These are phyloP conservation scores for Silene conica DNA, from an alignment of 148 eudicot species.

Conservation along the genomic window DNA sequence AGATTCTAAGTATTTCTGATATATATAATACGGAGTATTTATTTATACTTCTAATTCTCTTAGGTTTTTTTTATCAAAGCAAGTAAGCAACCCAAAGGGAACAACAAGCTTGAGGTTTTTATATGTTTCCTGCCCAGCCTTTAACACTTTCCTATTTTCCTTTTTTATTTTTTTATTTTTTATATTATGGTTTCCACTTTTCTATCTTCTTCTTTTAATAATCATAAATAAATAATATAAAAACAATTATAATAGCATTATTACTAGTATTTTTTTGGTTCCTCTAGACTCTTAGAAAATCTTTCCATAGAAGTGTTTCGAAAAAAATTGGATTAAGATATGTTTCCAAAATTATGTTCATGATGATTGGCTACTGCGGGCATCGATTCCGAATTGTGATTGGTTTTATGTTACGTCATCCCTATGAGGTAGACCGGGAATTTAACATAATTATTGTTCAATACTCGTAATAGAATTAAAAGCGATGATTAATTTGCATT, in stretches of 20 bases:
- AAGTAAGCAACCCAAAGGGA: too few relatives aligned
- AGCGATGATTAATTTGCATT: neutral
- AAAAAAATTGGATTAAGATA: too few relatives aligned
- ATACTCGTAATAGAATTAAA: neutral
- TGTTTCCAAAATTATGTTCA: neutral
- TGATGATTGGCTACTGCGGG: neutral
- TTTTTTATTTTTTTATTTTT: too few relatives aligned
- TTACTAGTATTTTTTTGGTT: neutral
- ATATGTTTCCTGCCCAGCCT: neutral
- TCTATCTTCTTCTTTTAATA: neutral
- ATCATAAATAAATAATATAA: too few relatives aligned
- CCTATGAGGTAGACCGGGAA: neutral
- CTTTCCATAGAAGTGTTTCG: neutral
- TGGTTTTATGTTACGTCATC: neutral
- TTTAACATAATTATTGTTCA: neutral
- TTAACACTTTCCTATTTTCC: neutral
- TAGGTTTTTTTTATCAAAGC: too few relatives aligned
- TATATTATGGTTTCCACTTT: neutral
- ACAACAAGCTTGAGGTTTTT: too few relatives aligned
- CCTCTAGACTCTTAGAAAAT: neutral
- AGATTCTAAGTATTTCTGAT: too few relatives aligned
- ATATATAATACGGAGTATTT: too few relatives aligned
- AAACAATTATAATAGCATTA: too few relatives aligned
- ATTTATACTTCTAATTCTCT: too few relatives aligned
- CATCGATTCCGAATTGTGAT: neutral